phyloP scores from a whole-genome alignment of 164 flowering plant genomes.

The Annona squamosa region DNA sequence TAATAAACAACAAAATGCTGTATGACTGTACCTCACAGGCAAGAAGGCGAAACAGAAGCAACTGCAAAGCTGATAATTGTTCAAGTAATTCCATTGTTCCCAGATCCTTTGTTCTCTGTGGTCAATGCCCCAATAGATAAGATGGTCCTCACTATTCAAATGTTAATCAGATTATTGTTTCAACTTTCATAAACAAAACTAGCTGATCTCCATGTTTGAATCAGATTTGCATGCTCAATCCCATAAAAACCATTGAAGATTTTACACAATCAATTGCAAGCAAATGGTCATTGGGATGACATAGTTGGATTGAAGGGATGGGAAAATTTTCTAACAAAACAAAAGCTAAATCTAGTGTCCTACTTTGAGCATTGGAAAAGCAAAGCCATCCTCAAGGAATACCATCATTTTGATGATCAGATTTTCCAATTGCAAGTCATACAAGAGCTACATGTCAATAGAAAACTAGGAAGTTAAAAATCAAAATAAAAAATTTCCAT shows the following conservation, averaged over 20 bases:
- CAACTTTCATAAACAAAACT: neutral
- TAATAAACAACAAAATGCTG: neutral
- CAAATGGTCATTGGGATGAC: neutral
- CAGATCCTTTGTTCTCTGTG: constrained; percentile 83
- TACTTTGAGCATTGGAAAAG: too few relatives aligned
- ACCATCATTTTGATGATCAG: too few relatives aligned
- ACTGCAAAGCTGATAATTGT: constrained; percentile 90
- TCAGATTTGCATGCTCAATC: neutral
- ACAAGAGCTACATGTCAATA: too few relatives aligned
- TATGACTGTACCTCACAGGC: constrained; percentile 63
- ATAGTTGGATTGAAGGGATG: neutral
- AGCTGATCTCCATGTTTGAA: neutral
- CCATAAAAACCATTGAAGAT: neutral
- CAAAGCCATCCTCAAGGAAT: too few relatives aligned
- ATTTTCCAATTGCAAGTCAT: too few relatives aligned
- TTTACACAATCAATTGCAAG: neutral
- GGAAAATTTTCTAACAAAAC: too few relatives aligned
- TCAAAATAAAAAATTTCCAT: too few relatives aligned
- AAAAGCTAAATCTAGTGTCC: too few relatives aligned
- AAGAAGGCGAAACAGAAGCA: constrained; percentile 75
- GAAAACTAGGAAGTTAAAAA: too few relatives aligned
- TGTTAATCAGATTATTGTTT: neutral
- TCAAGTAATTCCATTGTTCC: constrained; percentile 85
- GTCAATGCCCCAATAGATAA: constrained; percentile 2
- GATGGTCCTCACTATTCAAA: too few relatives aligned